Evolutionary conservation across 371 early-diverging fungal genomes (phyloP), one percentile per base, ranked within the genome.

Genomic region (Dichotomocladium elegans): DNA sequence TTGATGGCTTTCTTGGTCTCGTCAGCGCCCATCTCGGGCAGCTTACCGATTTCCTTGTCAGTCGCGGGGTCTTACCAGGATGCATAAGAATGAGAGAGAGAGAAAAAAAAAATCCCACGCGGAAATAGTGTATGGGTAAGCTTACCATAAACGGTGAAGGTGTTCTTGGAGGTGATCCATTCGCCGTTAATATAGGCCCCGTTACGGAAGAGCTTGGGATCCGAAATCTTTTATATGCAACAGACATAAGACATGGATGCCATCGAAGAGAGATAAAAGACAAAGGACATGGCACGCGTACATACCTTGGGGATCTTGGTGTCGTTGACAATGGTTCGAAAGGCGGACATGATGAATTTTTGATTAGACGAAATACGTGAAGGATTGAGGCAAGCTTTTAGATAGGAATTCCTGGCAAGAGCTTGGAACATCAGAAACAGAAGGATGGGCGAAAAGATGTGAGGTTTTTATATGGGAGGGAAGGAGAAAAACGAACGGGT

Each of bases 41-140:
- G 74, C 12, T 55, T 58, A 7, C 82, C 88, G 49, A 91, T 86
- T 24, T 70, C 77, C n/a, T 79, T 63, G n/a, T 77, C 78, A 6
- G 77, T 79, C 8, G 86, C 83, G 14, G 91, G 91, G 55, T 91
- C 91, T n/a, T n/a, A n/a, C n/a, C n/a, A n/a, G n/a, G n/a, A n/a
- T 68, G 29, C 52, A n/a, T 10, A 6, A 8, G 11, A 14, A 51
- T 43, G 17, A 24, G 26, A 42, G 9, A 15, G 19, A 25, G 33
- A 24, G 12, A 15, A 44, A 21, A 45, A 21, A 42, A 29, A 25
- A 14, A 12, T 21, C 37, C 6, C 41, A 15, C 37, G 14, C 28
- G 12, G 11, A 21, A 1, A 1, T 41, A 25, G 8, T 9, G 12
- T 30, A 17, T 22, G 21, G 21, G 52, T 24, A 25, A 47, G 46